Percentiles rank a stretch among this genome's conserved stretches.
Conservation (phyloP, 2,329 filamentous ascomycete genomes). For the Claviceps purpurea region DNA sequence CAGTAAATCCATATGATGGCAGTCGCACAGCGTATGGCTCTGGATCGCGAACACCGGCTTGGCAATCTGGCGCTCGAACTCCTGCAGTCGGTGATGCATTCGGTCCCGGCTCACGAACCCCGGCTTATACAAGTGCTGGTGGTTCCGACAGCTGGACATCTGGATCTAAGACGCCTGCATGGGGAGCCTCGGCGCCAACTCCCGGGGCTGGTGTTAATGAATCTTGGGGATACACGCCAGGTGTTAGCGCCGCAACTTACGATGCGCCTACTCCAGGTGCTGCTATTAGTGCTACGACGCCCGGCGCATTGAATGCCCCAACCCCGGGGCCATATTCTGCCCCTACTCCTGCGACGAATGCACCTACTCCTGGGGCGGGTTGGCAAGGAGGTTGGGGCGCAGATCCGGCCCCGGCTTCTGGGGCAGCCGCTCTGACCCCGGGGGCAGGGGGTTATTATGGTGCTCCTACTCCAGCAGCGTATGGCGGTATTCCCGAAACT, state of each 20-base stretch:
- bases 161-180: constrained; percentile 68
- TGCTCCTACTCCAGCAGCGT: constrained; percentile 53
- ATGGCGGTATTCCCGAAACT: constrained; percentile 41
- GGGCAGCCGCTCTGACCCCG: constrained; percentile 54
- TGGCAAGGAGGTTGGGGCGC: constrained; percentile 46
- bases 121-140: constrained; percentile 37
- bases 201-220: constrained; percentile 45
- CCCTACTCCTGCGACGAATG: constrained; percentile 48
- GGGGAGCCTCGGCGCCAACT: constrained; percentile 46
- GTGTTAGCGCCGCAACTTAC: constrained; percentile 37
- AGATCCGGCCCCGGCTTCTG: constrained; percentile 55
- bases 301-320: constrained; percentile 51
- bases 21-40: constrained; percentile 66
- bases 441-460: constrained; percentile 50
- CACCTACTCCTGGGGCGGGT: constrained; percentile 55
- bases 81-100: constrained; percentile 48
- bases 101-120: constrained; percentile 54
- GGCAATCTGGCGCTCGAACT: constrained; percentile 66
- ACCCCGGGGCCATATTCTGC: constrained; percentile 58
- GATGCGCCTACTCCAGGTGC: constrained; percentile 58
- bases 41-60: constrained; percentile 59
- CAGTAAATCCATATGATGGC: constrained; percentile 59
- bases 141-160: constrained; percentile 47
- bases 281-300: constrained; percentile 45
- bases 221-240: constrained; percentile 46